A percentile compares a stretch with the other conserved stretches of the same genome.
Conservation (phyloP, 495 filamentous ascomycete species). For the Talaromyces borbonicus region DNA sequence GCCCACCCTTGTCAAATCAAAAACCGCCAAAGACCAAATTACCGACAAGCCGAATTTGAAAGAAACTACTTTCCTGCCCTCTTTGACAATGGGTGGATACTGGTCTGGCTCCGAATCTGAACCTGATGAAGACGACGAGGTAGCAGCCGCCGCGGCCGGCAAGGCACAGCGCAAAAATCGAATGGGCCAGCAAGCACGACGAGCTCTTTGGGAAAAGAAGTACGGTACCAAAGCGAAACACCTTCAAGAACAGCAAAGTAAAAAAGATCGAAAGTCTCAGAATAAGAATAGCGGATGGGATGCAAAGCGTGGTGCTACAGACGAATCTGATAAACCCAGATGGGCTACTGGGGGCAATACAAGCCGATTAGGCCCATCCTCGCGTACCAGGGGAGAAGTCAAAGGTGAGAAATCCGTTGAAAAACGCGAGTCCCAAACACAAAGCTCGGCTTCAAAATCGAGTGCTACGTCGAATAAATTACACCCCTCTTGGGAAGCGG, state of each 20-base stretch:
- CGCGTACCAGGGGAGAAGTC: slow-evolving; percentile 3
- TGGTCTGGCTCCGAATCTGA: slow-evolving; percentile 78
- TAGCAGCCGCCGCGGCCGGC: slow-evolving; percentile 5
- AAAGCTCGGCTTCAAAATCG: slow-evolving; percentile 24
- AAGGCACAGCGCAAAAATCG: slow-evolving; percentile 61
- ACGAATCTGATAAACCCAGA: slow-evolving; percentile 13
- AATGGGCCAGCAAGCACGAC: slow-evolving; percentile 77
- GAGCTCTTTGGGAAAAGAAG: slow-evolving; percentile 87
- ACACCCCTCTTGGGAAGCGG: slow-evolving; percentile 93
- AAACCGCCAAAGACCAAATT: slow-evolving; percentile 14
- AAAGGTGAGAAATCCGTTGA: neutral
- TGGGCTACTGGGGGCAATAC: slow-evolving; percentile 4
- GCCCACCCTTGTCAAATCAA: slow-evolving; percentile 9
- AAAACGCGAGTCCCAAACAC: slow-evolving; percentile 22
- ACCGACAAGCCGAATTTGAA: slow-evolving; percentile 26
- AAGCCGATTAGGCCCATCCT: slow-evolving; percentile 12
- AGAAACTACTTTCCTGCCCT: slow-evolving; percentile 77
- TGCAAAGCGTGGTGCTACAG: slow-evolving; percentile 31
- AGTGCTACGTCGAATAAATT: slow-evolving; percentile 46
- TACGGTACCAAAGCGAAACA: slow-evolving; percentile 71
- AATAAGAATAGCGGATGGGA: slow-evolving; percentile 42
- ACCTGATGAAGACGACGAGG: slow-evolving; percentile 27
- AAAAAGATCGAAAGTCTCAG: slow-evolving; percentile 15
- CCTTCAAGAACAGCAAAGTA: slow-evolving; percentile 30
- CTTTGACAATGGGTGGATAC: slow-evolving; percentile 78